Evolutionary conservation across 345 rosid species (phyloP), one percentile per base, ranked within the genome.

Genomic region (Mangifera indica): DNA sequence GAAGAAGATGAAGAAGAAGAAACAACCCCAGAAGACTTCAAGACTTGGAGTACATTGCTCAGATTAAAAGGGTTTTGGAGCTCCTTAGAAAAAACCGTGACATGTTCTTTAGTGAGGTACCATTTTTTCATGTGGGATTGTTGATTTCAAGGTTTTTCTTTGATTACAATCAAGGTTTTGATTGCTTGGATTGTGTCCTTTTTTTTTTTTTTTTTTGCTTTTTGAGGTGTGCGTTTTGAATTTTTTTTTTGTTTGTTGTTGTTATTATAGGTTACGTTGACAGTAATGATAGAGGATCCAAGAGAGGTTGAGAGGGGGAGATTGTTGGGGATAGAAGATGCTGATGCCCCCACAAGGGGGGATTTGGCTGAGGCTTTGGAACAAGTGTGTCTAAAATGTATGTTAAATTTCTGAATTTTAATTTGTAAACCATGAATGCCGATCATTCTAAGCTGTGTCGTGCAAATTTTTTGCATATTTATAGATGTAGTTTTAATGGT

Each of bases 271-370:
- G 91, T 92, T 64, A 90, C 87, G 76, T 53, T 95, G 79, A 90
- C 98, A 1, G 52, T 92, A 6, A 81, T 86, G 93, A 95, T 92
- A 48, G 99, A 92, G 84, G 99, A 95, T 63, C 96, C 93, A 29
- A 86, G 99, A 75, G 97, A 95, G 74, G 76, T 88, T 45, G 98
- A 95, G 79, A 83, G 96, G 63, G 85, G 88, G 77, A 89, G 90
- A 67, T 83, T 95, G 68, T 87, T 92, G 60, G 99, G 99, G 60
- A 90, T 94, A 26, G 97, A 90, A 62, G 93, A 87, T 60, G 80
- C 71, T 52, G 90, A 92, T 76, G 77, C 87, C 22, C 97, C 97
- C 10, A 89, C 95, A 3, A 84, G 97, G 74, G 97, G 92, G 4
- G 98, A 90, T 63, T 81, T 94, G 76, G 97, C 82, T 66, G 98